phyloP scores from a whole-genome alignment of 345 rosid genomes.

The Hibiscus tridactylites region DNA sequence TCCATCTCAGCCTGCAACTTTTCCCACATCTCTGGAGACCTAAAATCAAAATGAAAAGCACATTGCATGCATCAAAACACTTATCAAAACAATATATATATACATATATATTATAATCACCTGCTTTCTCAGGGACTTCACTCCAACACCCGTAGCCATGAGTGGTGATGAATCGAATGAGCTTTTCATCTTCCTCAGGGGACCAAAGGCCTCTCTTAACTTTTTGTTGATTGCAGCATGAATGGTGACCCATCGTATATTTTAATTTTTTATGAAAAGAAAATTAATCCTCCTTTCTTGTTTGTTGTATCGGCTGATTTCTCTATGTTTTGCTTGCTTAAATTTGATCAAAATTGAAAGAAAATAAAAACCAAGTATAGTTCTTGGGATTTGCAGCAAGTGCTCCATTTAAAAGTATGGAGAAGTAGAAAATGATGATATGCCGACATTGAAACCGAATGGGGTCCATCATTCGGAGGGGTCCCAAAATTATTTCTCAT shows the following conservation, averaged over 20 bases:
- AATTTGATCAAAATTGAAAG: neutral
- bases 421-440: constrained; percentile 4
- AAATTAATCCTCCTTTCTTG: neutral
- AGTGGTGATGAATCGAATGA: constrained; percentile 78
- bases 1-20: constrained; percentile 95
- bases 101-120: constrained; percentile 18
- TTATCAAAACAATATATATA: neutral
- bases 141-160: constrained; percentile 99
- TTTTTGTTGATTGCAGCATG: constrained; percentile 98
- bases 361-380: neutral
- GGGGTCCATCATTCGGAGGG: constrained; percentile 32
- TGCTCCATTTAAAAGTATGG: constrained; percentile 25
- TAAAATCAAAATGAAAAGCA: constrained; percentile 6
- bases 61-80: neutral
- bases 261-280: neutral
- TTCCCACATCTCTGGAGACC: constrained; percentile 98
- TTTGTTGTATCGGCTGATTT: neutral
- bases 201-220: constrained; percentile 99
- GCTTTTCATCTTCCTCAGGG: constrained; percentile 98
- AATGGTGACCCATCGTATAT: constrained; percentile 77
- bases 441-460: constrained; percentile 33
- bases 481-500: constrained; percentile 44
- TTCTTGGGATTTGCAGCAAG: constrained; percentile 10
- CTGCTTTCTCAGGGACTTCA: constrained; percentile 99
- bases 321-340: neutral